Base-by-base conservation (phyloP, 2,329 filamentous ascomycete genomes). In the Neospermospora avenae region DNA sequence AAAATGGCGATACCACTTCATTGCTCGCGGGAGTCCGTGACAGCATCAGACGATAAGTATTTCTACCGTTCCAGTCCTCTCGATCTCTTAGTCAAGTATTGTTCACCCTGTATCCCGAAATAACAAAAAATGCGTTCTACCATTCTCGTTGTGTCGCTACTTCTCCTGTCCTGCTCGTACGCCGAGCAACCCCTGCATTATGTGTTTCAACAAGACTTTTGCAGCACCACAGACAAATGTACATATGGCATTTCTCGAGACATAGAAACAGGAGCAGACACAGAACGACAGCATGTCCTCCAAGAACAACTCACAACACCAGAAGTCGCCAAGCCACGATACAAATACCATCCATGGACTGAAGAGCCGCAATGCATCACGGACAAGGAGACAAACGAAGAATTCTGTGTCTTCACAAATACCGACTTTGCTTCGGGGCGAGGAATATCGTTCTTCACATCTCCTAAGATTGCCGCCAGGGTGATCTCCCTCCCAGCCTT, bases 361-460 rank as follows among this genome's bases (percentile, higher is more conserved):
- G 59, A 56, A 24, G 56, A 64, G 42, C 65, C 65, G 39, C 46
- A 57, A 51, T 70, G 68, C 51, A 41, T 66, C 3, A 53, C 55
- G n/a, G 62, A 66, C 31, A 52, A 63, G 5, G 48, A 58, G 5
- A 54, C 55, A 6, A 59, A 61, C 8, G 58, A 67, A 31, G 57
- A 62, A 16, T 71, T 63, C 42, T 71, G 70, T 45, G 63, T 70
- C 11, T 71, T 67, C 34, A 71, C 67, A n/a, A 67, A 67, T 25
- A 54, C 58, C 4, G 61, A 57, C 6, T 71, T 70, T 53, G 66
- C 65, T 39, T 65, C 65, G 24, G 63, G 64, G 0, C 65, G 69
- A 4, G 69, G 70, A 8, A 70, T 71, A 4, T 69, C 69, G 10
- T 63, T 71, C 28, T 65, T 71, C 34, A 70, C 69, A 20, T 63